These are phyloP conservation scores for Bassia scoparia DNA, from an alignment of 148 eudicot species.

Conservation along the genomic window DNA sequence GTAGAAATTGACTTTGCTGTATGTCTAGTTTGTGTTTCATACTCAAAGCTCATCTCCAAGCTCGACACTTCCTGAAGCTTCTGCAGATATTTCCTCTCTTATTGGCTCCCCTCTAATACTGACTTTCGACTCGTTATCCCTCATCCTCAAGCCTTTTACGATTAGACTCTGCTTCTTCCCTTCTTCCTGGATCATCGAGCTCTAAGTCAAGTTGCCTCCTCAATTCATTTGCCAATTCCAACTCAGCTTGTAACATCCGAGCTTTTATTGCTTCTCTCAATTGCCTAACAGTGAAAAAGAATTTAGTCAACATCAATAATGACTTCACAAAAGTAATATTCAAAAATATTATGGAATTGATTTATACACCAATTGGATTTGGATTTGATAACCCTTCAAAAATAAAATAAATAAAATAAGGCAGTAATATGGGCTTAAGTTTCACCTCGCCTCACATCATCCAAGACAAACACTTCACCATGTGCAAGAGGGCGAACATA, in stretches of 20 bases:
- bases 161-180: conserved; percentile 46
- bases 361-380: conserved; percentile 2
- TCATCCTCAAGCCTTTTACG: conserved; percentile 40
- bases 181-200: conserved; percentile 44
- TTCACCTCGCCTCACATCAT: conserved; percentile 99
- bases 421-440: conserved; percentile 8
- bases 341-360: conserved; percentile 13
- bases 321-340: conserved; percentile 16
- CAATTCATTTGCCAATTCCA: conserved; percentile 37
- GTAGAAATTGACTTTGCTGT: conserved; percentile 17
- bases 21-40: conserved; percentile 28
- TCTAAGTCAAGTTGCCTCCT: conserved; percentile 37
- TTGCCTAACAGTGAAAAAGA: conserved; percentile 13
- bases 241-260: conserved; percentile 37
- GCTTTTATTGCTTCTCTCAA: conserved; percentile 32
- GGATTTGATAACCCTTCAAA: conserved; percentile 2
- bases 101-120: conserved; percentile 41
- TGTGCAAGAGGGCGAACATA: conserved; percentile 97
- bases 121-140: conserved; percentile 36
- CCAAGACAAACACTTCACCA: conserved; percentile 90
- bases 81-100: conserved; percentile 40
- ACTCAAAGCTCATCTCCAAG: conserved; percentile 47
- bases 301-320: conserved; percentile 28
- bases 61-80: conserved; percentile 37
- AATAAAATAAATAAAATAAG: conserved; percentile 1